phyloP scores from a whole-genome alignment of 331 rosid genomes.

The Quercus tomentella region DNA sequence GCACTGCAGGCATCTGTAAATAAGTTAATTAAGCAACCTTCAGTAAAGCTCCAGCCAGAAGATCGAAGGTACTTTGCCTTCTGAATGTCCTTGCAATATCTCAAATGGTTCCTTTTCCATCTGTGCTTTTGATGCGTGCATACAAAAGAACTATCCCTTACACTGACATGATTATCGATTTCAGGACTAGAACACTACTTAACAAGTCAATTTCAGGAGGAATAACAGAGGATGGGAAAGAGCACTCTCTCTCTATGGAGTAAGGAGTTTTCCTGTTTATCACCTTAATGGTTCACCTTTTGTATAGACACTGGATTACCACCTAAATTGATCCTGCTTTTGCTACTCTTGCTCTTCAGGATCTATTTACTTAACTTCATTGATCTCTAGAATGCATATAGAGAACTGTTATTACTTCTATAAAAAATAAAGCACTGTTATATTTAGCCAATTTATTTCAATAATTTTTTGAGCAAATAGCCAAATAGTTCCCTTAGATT shows the following conservation, averaged over 20 bases:
- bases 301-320: background rate
- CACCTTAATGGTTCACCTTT: conserved; percentile 5
- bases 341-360: conserved; percentile 8
- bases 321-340: background rate
- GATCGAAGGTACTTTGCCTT: conserved; percentile 52
- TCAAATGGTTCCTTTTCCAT: background rate
- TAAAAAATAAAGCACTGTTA: background rate
- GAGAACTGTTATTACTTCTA: background rate
- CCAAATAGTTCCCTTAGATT: background rate
- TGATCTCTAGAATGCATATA: background rate
- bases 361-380: conserved; percentile 4
- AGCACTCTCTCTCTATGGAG: conserved; percentile 28
- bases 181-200: conserved; percentile 32
- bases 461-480: background rate
- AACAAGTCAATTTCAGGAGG: conserved; percentile 30
- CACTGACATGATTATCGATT: conserved; percentile 13
- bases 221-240: conserved; percentile 28
- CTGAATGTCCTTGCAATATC: background rate
- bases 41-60: conserved; percentile 35
- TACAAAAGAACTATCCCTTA: background rate
- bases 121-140: conserved; percentile 15
- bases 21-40: conserved; percentile 34
- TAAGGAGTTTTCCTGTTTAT: conserved; percentile 22
- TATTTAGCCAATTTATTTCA: background rate
- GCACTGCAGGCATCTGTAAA: conserved; percentile 46